Evolutionary conservation across 73 alveolate genomes (phyloP).

Genomic region (Paramecium pentaurelia): DNA sequence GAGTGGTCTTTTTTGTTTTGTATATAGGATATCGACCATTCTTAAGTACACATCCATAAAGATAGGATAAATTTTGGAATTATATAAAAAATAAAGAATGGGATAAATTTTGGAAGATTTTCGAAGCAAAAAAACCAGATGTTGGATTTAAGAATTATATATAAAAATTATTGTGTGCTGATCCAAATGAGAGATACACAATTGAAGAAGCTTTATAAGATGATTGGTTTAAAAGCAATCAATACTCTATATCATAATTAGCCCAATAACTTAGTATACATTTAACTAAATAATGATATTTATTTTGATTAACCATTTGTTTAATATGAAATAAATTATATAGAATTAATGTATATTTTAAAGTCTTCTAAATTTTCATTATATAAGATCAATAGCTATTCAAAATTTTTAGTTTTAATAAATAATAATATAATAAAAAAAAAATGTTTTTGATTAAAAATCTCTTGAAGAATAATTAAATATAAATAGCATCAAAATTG

Average conservation of each 20-base stretch:
- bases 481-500: background rate
- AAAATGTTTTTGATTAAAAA: background rate
- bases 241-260: background rate
- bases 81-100: background rate
- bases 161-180: background rate
- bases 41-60: background rate
- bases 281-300: background rate
- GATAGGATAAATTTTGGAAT: background rate
- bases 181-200: background rate
- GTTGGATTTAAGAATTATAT: background rate
- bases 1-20: background rate
- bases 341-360: background rate
- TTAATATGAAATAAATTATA: background rate
- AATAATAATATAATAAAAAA: no score
- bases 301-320: background rate
- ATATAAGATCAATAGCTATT: background rate
- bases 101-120: conserved; percentile 17
- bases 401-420: background rate
- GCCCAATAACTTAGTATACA: background rate
- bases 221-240: background rate
- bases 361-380: background rate
- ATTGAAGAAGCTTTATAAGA: background rate
- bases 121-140: background rate
- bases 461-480: background rate
- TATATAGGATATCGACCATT: background rate